Percentiles rank a stretch among this genome's conserved stretches.
Evolutionary conservation across 2,329 filamentous ascomycete species (phyloP).

Genomic region (Colletotrichum abscissum): DNA sequence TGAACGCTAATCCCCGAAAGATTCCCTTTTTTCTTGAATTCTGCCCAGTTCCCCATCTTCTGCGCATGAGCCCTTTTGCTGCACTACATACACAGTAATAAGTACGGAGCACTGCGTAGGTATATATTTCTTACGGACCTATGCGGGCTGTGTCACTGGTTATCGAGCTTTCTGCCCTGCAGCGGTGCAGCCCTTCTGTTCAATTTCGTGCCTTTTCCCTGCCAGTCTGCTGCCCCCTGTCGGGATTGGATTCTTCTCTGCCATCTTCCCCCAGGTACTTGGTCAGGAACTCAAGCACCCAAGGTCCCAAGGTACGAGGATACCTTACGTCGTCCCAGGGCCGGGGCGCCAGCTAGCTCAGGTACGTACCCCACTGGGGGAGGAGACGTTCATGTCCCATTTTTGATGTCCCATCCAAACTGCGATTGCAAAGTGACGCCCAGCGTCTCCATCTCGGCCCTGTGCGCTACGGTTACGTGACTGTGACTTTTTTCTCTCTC

Average conservation of each 20-base stretch:
- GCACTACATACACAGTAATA: background rate
- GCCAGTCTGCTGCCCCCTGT: background rate
- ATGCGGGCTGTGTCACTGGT: background rate
- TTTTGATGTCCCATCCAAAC: conserved; percentile 14
- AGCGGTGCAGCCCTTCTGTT: conserved; percentile 1
- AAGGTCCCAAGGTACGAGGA: background rate
- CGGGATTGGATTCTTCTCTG: conserved; percentile 14
- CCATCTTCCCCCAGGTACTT: background rate
- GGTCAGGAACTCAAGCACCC: background rate
- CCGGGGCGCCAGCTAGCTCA: conserved; percentile 7
- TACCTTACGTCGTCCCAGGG: conserved; percentile 13
- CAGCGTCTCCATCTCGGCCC: conserved; percentile 28
- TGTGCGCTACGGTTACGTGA: conserved; percentile 10
- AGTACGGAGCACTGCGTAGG: too few relatives aligned
- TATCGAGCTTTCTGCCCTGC: conserved; percentile 1
- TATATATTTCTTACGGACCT: too few relatives aligned
- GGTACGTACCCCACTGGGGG: background rate
- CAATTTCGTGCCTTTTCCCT: conserved; percentile 17
- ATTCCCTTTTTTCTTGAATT: conserved; percentile 22
- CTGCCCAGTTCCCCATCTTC: conserved; percentile 20
- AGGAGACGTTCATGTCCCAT: conserved; percentile 5
- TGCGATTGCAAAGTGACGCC: background rate
- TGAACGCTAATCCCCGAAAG: background rate
- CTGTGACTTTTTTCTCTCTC: background rate
- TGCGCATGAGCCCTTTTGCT: background rate